A percentile compares a stretch with the other conserved stretches of the same genome.
phyloP scores from a whole-genome alignment of 23 red algal species.

The Gracilaria vermiculophylla region DNA sequence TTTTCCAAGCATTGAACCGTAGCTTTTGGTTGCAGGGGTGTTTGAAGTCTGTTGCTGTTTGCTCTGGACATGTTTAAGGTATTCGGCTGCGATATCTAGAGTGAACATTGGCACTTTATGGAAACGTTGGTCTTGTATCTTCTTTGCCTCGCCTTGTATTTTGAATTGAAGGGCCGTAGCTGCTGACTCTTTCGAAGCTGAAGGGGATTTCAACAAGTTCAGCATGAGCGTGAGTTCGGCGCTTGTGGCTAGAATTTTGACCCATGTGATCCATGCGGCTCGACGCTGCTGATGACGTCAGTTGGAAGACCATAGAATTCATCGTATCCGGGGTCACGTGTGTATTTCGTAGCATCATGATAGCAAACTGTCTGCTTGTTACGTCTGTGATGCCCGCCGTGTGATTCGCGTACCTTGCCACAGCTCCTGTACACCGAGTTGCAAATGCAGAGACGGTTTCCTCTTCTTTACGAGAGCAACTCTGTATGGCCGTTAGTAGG shows the following conservation, averaged over 20 bases:
- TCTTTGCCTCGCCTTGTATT: too few relatives aligned
- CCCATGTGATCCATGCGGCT: too few relatives aligned
- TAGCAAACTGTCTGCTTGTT: constrained; percentile 12
- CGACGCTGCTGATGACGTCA: neutral
- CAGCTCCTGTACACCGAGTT: neutral
- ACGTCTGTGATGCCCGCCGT: neutral
- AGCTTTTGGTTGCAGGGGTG: neutral
- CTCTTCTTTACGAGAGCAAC: neutral
- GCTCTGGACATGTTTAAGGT: neutral
- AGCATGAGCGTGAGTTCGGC: neutral
- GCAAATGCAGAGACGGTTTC: neutral
- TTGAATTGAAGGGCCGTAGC: too few relatives aligned
- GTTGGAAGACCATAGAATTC: constrained; percentile 11
- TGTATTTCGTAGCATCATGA: constrained; percentile 7
- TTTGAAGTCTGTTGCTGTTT: too few relatives aligned
- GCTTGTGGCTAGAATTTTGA: neutral
- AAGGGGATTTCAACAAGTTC: neutral
- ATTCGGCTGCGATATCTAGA: neutral
- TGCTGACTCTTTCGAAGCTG: too few relatives aligned
- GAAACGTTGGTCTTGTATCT: too few relatives aligned
- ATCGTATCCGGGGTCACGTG: neutral
- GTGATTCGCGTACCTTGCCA: neutral
- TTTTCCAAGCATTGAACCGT: neutral
- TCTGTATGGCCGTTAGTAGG: constrained; percentile 17
- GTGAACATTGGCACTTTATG: too few relatives aligned